phyloP scores from a whole-genome alignment of 371 early-diverging fungal species.

The Mortierella sp. region DNA sequence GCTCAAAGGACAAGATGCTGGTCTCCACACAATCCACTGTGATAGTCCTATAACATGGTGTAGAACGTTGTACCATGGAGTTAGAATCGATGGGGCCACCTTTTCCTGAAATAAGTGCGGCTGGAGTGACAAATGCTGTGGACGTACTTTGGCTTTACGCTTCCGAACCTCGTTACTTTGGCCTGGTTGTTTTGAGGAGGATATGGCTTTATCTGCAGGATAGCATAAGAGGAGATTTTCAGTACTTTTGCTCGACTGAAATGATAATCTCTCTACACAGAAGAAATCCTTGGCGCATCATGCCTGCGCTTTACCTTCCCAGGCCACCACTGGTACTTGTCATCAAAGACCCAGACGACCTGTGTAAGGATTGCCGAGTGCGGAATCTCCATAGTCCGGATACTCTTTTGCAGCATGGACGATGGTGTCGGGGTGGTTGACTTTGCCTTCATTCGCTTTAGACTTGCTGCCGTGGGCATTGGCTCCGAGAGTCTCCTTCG shows the following conservation, averaged over 20 bases:
- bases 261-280: not conserved
- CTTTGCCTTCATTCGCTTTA: not conserved
- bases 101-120: not conserved
- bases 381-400: conserved; percentile 19
- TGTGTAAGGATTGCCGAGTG: conserved; percentile 38
- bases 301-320: conserved; percentile 30
- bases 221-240: not conserved
- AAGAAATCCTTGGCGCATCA: not conserved
- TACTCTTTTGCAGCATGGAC: not conserved
- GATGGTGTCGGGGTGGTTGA: not conserved
- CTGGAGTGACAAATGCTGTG: not conserved
- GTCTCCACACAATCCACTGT: conserved; percentile 30
- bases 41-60: conserved; percentile 18
- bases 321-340: conserved; percentile 45
- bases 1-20: conserved; percentile 35
- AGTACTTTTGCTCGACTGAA: not conserved
- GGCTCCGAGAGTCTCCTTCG: conserved; percentile 5
- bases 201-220: conserved; percentile 28
- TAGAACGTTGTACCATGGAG: not conserved
- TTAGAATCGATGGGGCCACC: not conserved
- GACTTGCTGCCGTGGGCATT: not conserved
- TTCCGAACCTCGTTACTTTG: conserved; percentile 36
- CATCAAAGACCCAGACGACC: conserved; percentile 48
- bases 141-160: conserved; percentile 40
- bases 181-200: conserved; percentile 35